A percentile compares a stretch with the other conserved stretches of the same genome.
Conservation (phyloP, 73 alveolate species). For the Paramecium tetraurelia region DNA sequence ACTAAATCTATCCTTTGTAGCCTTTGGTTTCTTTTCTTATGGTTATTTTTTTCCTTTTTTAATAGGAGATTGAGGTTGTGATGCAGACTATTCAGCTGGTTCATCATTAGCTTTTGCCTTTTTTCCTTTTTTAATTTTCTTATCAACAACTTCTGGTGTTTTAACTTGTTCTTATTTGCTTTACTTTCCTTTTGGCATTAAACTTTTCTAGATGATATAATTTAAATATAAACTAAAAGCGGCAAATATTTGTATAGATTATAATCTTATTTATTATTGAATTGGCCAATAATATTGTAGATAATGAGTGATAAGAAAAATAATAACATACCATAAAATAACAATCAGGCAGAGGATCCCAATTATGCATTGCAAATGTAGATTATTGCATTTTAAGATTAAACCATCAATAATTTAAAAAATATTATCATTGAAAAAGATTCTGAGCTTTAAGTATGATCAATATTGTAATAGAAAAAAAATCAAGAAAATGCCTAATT, state of each 20-base stretch:
- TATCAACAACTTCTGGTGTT: not conserved
- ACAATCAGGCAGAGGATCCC: not conserved
- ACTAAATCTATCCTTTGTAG: constrained; percentile 16
- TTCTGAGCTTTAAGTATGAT: not conserved
- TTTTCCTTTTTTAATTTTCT: not conserved
- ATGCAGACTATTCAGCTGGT: not conserved
- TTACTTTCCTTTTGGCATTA: not conserved
- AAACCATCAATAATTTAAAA: constrained; percentile 26
- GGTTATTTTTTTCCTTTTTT: not conserved
- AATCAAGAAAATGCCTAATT: not conserved
- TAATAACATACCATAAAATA: not conserved
- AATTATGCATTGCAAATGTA: constrained; percentile 15
- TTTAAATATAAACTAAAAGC: not conserved
- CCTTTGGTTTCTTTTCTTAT: constrained; percentile 5
- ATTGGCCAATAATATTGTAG: not conserved
- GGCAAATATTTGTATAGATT: constrained; percentile 33
- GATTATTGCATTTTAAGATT: constrained; percentile 23
- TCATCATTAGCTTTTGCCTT: not conserved
- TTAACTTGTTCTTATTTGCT: not conserved
- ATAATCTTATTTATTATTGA: not conserved
- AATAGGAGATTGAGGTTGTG: not conserved
- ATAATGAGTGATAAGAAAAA: constrained; percentile 26
- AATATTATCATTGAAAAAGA: not conserved
- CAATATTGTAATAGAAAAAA: not conserved
- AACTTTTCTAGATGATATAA: not conserved